Evolutionary conservation across 2,329 filamentous ascomycete species (phyloP).

Genomic region (Rutstroemia sp.): DNA sequence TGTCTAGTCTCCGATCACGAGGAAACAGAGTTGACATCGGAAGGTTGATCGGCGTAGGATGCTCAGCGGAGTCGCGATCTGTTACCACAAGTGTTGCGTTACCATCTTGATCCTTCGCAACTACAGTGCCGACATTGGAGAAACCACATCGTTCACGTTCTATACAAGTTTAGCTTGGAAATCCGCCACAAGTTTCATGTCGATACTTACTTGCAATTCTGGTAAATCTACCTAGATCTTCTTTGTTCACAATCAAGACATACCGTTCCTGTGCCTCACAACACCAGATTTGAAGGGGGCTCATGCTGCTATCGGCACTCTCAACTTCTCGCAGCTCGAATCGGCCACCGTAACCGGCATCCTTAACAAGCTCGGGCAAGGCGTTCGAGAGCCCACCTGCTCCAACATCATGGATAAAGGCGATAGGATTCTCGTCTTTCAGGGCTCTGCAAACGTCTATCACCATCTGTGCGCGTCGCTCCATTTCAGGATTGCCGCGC

Average conservation of each 20-base stretch:
- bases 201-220: slow-evolving; percentile 49
- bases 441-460: slow-evolving; percentile 90
- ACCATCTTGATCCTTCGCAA: slow-evolving; percentile 52
- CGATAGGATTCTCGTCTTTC: slow-evolving; percentile 79
- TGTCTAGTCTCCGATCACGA: slow-evolving; percentile 74
- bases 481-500: slow-evolving; percentile 92
- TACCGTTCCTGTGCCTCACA: slow-evolving; percentile 97
- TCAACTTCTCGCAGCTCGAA: slow-evolving; percentile 95
- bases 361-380: slow-evolving; percentile 82
- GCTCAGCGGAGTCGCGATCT: slow-evolving; percentile 68
- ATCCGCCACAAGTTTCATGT: neutral
- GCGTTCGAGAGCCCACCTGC: slow-evolving; percentile 81
- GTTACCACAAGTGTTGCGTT: slow-evolving; percentile 70
- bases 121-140: slow-evolving; percentile 79
- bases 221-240: slow-evolving; percentile 69
- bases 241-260: slow-evolving; percentile 77
- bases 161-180: slow-evolving; percentile 20
- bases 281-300: slow-evolving; percentile 95
- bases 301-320: slow-evolving; percentile 85
- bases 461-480: slow-evolving; percentile 92
- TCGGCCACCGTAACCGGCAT: slow-evolving; percentile 81
- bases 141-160: slow-evolving; percentile 85
- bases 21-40: slow-evolving; percentile 87
- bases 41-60: slow-evolving; percentile 76
- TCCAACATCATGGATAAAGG: slow-evolving; percentile 96